These are phyloP conservation scores for Ustilago nuda DNA, from an alignment of 1,284 basidiomycete genomes.

Conservation along the genomic window DNA sequence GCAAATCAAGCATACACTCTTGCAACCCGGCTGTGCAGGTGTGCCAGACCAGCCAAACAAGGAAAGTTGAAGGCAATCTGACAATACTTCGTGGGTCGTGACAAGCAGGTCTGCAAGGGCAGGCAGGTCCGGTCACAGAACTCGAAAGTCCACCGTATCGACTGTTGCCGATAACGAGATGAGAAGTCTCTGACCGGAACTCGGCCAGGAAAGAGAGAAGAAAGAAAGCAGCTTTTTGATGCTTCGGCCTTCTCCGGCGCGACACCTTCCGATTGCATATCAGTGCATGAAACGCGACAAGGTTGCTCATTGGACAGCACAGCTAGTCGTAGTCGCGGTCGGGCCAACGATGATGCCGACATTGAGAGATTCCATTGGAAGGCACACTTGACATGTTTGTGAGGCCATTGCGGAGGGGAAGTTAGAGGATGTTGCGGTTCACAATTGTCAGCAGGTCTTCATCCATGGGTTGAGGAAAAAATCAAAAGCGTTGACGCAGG, in stretches of 20 bases:
- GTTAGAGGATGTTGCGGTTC: background rate
- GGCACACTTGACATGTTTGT: background rate
- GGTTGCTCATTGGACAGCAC: slow-evolving; percentile 5
- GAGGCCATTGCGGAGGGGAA: background rate
- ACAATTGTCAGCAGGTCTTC: background rate
- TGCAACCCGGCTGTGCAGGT: background rate
- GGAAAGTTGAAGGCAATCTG: background rate
- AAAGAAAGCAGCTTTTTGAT: background rate
- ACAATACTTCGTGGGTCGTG: too few species aligned
- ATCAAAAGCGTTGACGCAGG: background rate
- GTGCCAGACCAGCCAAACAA: background rate
- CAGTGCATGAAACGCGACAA: slow-evolving; percentile 1
- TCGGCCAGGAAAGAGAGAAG: background rate
- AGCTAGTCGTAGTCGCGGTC: background rate
- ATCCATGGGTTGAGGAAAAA: background rate
- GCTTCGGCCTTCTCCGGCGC: slow-evolving; percentile 19
- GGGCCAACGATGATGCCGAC: background rate
- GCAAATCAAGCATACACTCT: slow-evolving; percentile 4
- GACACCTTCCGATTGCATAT: background rate
- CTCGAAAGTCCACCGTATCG: background rate
- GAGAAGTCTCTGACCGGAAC: background rate
- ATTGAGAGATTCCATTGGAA: background rate
- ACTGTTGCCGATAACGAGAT: background rate
- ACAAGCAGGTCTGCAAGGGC: too few species aligned
- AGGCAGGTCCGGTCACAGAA: too few species aligned